Percentiles rank a stretch among this genome's conserved stretches.
Evolutionary conservation across 2,329 filamentous ascomycete genomes (phyloP).

Genomic region (Botryotinia calthae): DNA sequence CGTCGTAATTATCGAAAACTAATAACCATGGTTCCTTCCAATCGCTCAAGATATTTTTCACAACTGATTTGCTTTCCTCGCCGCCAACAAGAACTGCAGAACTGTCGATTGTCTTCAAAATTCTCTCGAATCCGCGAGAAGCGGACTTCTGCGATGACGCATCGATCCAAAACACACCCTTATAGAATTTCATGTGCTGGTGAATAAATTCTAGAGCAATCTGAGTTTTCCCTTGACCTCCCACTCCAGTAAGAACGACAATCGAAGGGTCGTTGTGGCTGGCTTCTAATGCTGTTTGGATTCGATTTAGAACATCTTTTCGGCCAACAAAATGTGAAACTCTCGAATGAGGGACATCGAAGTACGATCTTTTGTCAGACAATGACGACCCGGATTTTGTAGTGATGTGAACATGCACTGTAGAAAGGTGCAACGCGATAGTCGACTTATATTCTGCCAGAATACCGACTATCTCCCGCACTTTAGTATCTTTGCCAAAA

Average conservation of each 20-base stretch:
- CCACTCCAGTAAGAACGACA: constrained; percentile 11
- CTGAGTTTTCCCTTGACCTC: constrained; percentile 22
- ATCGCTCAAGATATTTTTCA: constrained; percentile 16
- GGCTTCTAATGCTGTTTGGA: background rate
- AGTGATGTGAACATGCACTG: background rate
- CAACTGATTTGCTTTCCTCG: constrained; percentile 13
- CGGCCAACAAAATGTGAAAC: constrained; percentile 12
- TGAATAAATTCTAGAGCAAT: constrained; percentile 14
- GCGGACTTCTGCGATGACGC: constrained; percentile 22
- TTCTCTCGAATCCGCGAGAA: constrained; percentile 22
- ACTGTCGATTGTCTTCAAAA: constrained; percentile 23
- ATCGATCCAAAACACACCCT: constrained; percentile 32
- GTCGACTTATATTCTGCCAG: constrained; percentile 14
- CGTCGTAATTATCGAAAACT: constrained; percentile 33
- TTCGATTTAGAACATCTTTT: background rate
- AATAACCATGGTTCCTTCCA: constrained; percentile 27
- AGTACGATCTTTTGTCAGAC: background rate
- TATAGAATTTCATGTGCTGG: background rate
- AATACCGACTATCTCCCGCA: constrained; percentile 11
- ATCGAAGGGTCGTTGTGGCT: constrained; percentile 4
- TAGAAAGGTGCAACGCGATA: constrained; percentile 16
- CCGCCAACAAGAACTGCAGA: background rate
- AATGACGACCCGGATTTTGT: background rate
- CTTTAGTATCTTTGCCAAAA: constrained; percentile 19
- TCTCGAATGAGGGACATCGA: constrained; percentile 7